phyloP scores from a whole-genome alignment of 331 rosid species.

The Phaseolus coccineus region DNA sequence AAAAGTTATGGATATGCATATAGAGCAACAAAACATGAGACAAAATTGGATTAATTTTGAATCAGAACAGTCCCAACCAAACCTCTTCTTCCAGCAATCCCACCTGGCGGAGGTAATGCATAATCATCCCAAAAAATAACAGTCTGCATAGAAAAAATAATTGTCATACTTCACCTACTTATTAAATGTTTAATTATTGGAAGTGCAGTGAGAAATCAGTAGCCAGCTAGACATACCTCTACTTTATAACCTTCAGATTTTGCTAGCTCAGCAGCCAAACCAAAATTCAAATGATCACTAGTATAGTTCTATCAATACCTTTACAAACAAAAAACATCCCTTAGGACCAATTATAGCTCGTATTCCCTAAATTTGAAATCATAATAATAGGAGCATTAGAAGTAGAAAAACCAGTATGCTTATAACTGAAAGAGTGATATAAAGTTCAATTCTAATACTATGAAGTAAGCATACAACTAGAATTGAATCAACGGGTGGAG shows the following conservation, averaged over 20 bases:
- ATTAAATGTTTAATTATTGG: conserved; percentile 19
- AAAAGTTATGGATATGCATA: background rate
- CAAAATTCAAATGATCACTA: conserved; percentile 95
- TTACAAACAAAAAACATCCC: conserved; percentile 95
- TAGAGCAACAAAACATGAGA: background rate
- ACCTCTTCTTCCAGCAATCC: conserved; percentile 94
- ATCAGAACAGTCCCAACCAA: conserved; percentile 95
- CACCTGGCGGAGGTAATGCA: conserved; percentile 88
- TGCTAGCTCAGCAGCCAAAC: conserved; percentile 97
- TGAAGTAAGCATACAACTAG: conserved; percentile 70
- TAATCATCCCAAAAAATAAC: conserved; percentile 97
- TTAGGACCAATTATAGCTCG: conserved; percentile 94
- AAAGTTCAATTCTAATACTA: conserved; percentile 32
- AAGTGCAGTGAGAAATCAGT: conserved; percentile 32
- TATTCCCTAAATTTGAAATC: conserved; percentile 71
- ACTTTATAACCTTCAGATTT: conserved; percentile 92
- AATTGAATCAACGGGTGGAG: conserved; percentile 92
- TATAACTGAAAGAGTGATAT: conserved; percentile 35
- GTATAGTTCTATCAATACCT: conserved; percentile 94
- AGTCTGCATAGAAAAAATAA: conserved; percentile 57
- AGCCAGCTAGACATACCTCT: conserved; percentile 64
- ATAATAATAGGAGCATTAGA: conserved; percentile 44
- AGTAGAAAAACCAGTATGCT: conserved; percentile 31
- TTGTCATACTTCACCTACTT: background rate
- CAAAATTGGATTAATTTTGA: conserved; percentile 24